Percentiles rank a stretch among this genome's conserved stretches.
These are phyloP conservation scores for Termitomyces sp. DNA, from an alignment of 768 basidiomycete genomes.

Conservation along the genomic window DNA sequence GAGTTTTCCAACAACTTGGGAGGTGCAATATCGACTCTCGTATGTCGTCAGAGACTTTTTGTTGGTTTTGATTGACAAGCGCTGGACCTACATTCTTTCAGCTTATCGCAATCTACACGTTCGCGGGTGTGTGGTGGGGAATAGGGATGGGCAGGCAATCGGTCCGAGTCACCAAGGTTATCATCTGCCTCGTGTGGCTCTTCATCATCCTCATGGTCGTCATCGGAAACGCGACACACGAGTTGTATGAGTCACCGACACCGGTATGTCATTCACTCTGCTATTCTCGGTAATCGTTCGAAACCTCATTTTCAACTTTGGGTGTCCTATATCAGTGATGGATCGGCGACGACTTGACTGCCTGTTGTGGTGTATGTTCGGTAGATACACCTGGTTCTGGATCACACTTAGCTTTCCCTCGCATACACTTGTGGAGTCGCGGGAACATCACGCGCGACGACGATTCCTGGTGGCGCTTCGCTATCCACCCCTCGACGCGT, in stretches of 20 bases:
- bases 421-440: not conserved
- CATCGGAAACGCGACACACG: not conserved
- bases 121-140: not conserved
- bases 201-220: not conserved
- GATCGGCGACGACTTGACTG: slow-evolving; percentile 24
- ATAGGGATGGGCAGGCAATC: not conserved
- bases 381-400: slow-evolving; percentile 45
- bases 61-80: not conserved
- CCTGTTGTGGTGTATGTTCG: slow-evolving; percentile 26
- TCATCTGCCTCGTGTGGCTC: not conserved
- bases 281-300: not conserved
- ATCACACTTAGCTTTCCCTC: slow-evolving; percentile 26
- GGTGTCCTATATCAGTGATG: too few relatives aligned
- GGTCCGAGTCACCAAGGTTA: not conserved
- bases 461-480: not conserved
- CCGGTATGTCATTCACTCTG: not conserved
- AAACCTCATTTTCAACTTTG: too few relatives aligned
- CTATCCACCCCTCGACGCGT: not conserved
- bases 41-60: not conserved
- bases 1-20: not conserved
- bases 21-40: not conserved
- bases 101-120: not conserved
- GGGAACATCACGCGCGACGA: not conserved
- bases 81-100: not conserved
- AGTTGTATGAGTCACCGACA: not conserved